These are phyloP conservation scores for Elongisporangium undulatum DNA, from an alignment of 352 stramenopile genomes.

Conservation along the genomic window DNA sequence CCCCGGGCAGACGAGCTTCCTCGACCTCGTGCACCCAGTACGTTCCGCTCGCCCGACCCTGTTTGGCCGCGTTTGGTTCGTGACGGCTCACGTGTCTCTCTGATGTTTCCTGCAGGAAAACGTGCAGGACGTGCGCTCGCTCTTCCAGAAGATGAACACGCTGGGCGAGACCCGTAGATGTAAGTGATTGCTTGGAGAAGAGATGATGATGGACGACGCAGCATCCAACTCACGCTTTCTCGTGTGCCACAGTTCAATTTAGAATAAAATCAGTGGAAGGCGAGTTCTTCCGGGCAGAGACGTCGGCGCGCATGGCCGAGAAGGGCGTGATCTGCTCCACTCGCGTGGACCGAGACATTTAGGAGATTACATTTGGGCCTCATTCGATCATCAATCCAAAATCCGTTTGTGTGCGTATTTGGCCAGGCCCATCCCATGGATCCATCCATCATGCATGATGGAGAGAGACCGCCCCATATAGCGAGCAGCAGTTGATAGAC, in stretches of 20 bases:
- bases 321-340: slow-evolving; percentile 77
- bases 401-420: background rate
- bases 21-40: slow-evolving; percentile 82
- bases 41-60: too few species aligned
- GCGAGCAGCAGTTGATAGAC: background rate
- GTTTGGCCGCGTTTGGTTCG: too few species aligned
- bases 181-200: slow-evolving; percentile 24
- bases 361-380: slow-evolving; percentile 5
- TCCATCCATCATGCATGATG: background rate
- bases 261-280: slow-evolving; percentile 78
- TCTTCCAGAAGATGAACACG: slow-evolving; percentile 65
- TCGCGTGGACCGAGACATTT: slow-evolving; percentile 61
- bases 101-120: slow-evolving; percentile 34
- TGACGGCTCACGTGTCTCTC: background rate
- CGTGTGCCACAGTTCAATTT: slow-evolving; percentile 53
- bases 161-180: slow-evolving; percentile 65
- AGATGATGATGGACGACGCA: slow-evolving; percentile 4
- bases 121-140: slow-evolving; percentile 47
- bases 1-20: slow-evolving; percentile 69
- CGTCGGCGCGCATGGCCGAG: slow-evolving; percentile 63
- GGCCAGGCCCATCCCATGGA: background rate
- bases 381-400: background rate
- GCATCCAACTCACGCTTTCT: slow-evolving; percentile 1
- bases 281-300: slow-evolving; percentile 73
- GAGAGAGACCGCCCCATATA: background rate